A percentile compares a stretch with the other conserved stretches of the same genome.
Conservation (phyloP, 352 stramenopile genomes). For the Globisporangium spiculum region DNA sequence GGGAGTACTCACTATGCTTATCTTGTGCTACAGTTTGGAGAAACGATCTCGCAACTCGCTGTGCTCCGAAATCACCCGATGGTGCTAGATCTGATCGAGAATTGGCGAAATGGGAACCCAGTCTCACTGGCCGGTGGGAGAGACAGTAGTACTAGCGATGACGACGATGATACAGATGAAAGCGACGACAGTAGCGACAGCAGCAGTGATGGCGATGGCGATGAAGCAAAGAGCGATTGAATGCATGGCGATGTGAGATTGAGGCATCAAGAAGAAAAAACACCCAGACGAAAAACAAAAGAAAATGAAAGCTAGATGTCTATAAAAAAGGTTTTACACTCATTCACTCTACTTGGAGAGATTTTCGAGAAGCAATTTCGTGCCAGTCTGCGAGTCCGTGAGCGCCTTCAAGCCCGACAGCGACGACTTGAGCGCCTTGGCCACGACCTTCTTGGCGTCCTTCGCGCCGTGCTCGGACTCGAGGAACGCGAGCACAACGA, state of each 20-base stretch:
- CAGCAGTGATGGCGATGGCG: constrained; percentile 21
- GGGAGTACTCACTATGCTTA: not conserved
- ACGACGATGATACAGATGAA: constrained; percentile 21
- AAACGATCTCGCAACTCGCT: constrained; percentile 51
- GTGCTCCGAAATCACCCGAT: constrained; percentile 34
- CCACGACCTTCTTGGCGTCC: constrained; percentile 48
- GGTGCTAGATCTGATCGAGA: constrained; percentile 36
- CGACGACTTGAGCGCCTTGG: constrained; percentile 59
- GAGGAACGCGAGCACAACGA: constrained; percentile 81
- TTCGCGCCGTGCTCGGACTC: constrained; percentile 55
- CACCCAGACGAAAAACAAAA: constrained; percentile 23
- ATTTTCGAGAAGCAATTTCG: constrained; percentile 83
- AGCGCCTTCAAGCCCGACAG: constrained; percentile 63
- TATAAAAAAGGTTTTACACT: constrained; percentile 21
- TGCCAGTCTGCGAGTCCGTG: constrained; percentile 57
- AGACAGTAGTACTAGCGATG: constrained; percentile 17
- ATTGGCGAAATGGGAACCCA: constrained; percentile 39
- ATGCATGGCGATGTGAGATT: not conserved
- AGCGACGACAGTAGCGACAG: constrained; percentile 2
- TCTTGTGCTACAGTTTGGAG: constrained; percentile 39
- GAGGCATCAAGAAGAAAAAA: constrained; percentile 1
- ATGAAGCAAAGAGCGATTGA: constrained; percentile 12
- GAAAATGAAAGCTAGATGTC: constrained; percentile 14
- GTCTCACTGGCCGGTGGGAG: constrained; percentile 24
- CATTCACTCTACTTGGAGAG: constrained; percentile 41